Conservation (phyloP, 768 basidiomycete species). For the Mycena haematopus region DNA sequence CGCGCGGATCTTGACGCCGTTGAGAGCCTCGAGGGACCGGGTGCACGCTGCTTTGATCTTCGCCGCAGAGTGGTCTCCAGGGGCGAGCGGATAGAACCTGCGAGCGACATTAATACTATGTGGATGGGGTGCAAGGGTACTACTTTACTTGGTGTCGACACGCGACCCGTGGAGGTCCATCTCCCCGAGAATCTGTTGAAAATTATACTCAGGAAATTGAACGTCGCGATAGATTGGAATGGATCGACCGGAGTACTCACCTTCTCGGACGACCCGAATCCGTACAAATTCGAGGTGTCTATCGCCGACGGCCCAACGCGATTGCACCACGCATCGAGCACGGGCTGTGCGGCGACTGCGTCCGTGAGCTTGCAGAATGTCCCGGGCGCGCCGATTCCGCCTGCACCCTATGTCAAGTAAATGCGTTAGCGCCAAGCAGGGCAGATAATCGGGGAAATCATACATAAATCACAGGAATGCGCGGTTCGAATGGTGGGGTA, state of each 20-base stretch:
- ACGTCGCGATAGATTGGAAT: not conserved
- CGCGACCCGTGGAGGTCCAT: constrained; percentile 45
- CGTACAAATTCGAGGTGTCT: constrained; percentile 54
- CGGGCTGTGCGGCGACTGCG: constrained; percentile 43
- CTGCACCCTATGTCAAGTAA: constrained; percentile 45
- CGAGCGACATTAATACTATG: not conserved
- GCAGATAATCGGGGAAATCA: not conserved
- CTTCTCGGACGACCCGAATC: constrained; percentile 52
- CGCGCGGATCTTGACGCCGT: constrained; percentile 46
- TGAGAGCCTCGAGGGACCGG: constrained; percentile 40
- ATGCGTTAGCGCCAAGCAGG: not conserved
- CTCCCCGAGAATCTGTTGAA: constrained; percentile 38
- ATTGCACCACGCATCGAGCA: constrained; percentile 49
- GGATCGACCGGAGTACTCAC: constrained; percentile 32
- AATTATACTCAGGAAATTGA: too few species aligned
- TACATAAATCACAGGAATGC: constrained; percentile 46
- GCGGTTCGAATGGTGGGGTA: constrained; percentile 26
- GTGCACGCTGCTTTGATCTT: constrained; percentile 44
- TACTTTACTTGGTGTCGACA: constrained; percentile 51
- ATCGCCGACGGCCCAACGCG: constrained; percentile 45
- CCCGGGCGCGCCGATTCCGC: constrained; percentile 48
- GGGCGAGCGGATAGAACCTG: constrained; percentile 26
- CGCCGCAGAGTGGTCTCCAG: constrained; percentile 48
- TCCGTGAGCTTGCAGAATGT: constrained; percentile 48
- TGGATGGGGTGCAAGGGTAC: too few species aligned